Evolutionary conservation across 352 stramenopile genomes (phyloP).

Genomic region (Pythium guiyangense): DNA sequence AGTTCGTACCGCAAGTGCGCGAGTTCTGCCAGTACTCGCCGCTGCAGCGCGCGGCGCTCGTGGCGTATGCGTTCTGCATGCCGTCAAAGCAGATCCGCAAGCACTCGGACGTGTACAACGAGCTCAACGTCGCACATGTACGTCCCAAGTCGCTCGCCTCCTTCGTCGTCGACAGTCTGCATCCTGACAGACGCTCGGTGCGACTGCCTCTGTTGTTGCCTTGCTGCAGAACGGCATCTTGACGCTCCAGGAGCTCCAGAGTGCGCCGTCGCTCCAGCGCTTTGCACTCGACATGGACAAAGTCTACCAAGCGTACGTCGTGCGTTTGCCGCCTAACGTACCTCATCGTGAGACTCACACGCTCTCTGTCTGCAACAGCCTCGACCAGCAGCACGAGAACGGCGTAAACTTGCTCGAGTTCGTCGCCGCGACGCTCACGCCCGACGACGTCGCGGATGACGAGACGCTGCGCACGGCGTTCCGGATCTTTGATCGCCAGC

Average conservation of each 20-base stretch:
- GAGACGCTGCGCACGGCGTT: constrained; percentile 52
- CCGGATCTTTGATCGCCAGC: constrained; percentile 55
- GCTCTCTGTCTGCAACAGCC: constrained; percentile 18
- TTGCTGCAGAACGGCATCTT: constrained; percentile 49
- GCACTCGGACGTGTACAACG: constrained; percentile 70
- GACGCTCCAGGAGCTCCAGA: constrained; percentile 61
- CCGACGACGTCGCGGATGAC: constrained; percentile 54
- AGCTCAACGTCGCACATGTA: constrained; percentile 72
- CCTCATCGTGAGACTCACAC: neutral
- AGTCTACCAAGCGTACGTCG: constrained; percentile 44
- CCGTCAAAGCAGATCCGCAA: constrained; percentile 44
- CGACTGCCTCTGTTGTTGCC: no score
- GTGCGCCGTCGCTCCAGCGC: constrained; percentile 38
- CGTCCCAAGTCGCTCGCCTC: neutral
- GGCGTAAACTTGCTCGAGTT: constrained; percentile 79
- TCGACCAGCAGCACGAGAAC: constrained; percentile 71
- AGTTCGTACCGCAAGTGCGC: constrained; percentile 60
- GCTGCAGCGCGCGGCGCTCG: constrained; percentile 52
- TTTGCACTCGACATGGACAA: constrained; percentile 66
- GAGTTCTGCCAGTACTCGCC: constrained; percentile 65
- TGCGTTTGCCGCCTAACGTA: neutral
- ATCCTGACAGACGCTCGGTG: no score
- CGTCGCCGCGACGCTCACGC: constrained; percentile 60
- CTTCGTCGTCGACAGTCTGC: no score
- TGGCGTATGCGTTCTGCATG: constrained; percentile 71